Conservation (phyloP, 1,139 yeast species). For the Scheffersomyces cryptocercus region DNA sequence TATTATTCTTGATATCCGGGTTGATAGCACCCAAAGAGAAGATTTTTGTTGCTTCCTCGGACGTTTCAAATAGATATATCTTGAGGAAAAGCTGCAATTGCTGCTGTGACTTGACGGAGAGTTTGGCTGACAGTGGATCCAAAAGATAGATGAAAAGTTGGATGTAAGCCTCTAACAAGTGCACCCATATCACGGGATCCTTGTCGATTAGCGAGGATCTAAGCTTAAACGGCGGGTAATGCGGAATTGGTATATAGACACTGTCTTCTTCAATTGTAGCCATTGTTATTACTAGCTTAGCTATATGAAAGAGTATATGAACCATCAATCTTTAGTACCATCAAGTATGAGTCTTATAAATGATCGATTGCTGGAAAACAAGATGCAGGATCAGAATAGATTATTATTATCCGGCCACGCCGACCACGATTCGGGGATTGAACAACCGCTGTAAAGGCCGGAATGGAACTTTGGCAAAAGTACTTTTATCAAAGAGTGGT, state of each 20-base stretch:
- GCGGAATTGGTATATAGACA: slow-evolving; percentile 57
- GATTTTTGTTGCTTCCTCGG: slow-evolving; percentile 58
- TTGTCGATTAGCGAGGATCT: slow-evolving; percentile 74
- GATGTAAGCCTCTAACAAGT: slow-evolving; percentile 64
- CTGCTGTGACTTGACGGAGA: slow-evolving; percentile 56
- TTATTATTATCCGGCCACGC: too few relatives aligned
- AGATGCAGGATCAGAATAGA: too few relatives aligned
- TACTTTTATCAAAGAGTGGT: too few relatives aligned
- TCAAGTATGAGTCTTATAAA: not conserved
- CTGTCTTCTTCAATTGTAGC: slow-evolving; percentile 14
- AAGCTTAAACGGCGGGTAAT: slow-evolving; percentile 71
- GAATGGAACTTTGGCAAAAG: too few relatives aligned
- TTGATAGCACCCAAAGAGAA: slow-evolving; percentile 71
- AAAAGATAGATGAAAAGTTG: slow-evolving; percentile 48
- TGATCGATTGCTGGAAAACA: too few relatives aligned
- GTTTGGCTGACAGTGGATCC: slow-evolving; percentile 28
- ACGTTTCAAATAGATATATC: slow-evolving; percentile 58
- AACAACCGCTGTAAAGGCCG: too few relatives aligned
- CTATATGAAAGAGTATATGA: not conserved
- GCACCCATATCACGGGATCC: slow-evolving; percentile 83
- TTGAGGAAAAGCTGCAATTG: slow-evolving; percentile 58
- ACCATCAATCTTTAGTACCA: too few relatives aligned
- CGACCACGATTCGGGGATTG: too few relatives aligned
- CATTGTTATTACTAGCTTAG: not conserved
- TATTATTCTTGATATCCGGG: slow-evolving; percentile 61